phyloP scores from a whole-genome alignment of 345 rosid species.

The Moricandia arvensis region DNA sequence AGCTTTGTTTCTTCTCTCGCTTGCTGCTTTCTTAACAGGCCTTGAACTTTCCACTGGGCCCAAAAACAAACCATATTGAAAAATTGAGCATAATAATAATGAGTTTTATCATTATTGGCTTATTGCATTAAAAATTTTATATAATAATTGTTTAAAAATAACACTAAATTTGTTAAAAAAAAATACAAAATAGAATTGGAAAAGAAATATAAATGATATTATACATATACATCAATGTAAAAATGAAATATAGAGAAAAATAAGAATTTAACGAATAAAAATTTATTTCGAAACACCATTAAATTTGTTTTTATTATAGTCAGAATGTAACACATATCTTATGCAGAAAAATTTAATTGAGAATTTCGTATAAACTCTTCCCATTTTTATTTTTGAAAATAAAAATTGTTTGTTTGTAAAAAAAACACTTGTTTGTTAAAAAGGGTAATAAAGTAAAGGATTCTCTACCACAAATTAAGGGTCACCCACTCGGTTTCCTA shows the following conservation, averaged over 20 bases:
- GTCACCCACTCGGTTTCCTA: background rate
- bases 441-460: background rate
- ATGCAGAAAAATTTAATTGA: too few species aligned
- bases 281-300: too few species aligned
- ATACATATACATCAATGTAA: too few species aligned
- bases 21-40: background rate
- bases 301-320: too few species aligned
- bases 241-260: too few species aligned
- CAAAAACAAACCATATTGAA: background rate
- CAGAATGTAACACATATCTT: too few species aligned
- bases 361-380: too few species aligned
- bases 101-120: background rate
- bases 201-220: background rate
- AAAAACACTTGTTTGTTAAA: too few species aligned
- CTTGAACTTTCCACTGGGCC: constrained; percentile 7
- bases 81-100: background rate
- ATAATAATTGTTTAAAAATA: background rate
- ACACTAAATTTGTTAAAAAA: background rate
- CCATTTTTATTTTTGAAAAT: too few species aligned
- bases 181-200: background rate
- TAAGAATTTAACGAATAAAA: too few species aligned
- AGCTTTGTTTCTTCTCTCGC: background rate
- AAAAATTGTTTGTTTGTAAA: too few species aligned
- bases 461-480: background rate
- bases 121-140: background rate